Base-by-base conservation (phyloP, 164 flowering plant genomes). In the Cinnamomum chago region DNA sequence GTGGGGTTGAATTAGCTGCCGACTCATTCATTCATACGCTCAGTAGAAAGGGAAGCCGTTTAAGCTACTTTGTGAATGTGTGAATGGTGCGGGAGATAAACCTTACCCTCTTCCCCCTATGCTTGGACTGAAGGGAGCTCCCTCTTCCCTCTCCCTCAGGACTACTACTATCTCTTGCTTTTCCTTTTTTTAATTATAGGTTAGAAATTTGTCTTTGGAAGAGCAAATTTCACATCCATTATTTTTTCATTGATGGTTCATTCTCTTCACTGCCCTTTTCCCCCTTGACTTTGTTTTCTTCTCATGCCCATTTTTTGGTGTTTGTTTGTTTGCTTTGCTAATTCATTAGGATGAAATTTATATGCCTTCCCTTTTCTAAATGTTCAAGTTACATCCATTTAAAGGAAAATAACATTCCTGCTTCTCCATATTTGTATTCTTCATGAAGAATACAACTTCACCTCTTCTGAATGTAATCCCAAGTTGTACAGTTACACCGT, bases 31-130 rank as follows among this genome's bases (percentile, higher is more conserved):
- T 86, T 81, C 88, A 88, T 86, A 75, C 90, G 84, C 88, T 75
- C 66, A 72, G 92, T 90, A 86, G 89, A 87, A 70, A 77, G 60
- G 77, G 62, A 30, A 28, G 30, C 65, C 7, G 23, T 70, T 73
- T 65, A 64, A 73, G 72, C 88, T 83, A 86, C 85, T 76, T n/a
- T 82, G 88, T 88, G 93, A 82, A 79, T 91, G 95, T 80, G 84
- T 90, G 97, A 90, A 90, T 92, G 95, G 90, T 84, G 95, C 95
- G 93, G 97, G 93, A 92, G 97, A 88, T 88, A 86, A 73, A 87
- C 79, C 79, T 81, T 82, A 75, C 70, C 86, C 81, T 78, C 77
- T 72, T 67, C 75, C 76, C 81, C 76, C 88, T 73, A 70, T 81
- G 82, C 90, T 87, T 87, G 90, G 90, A 87, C 90, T 87, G 90